phyloP scores from a whole-genome alignment of 192 early-diverging fungal species.

The Rhizoclosmatium globosum region DNA sequence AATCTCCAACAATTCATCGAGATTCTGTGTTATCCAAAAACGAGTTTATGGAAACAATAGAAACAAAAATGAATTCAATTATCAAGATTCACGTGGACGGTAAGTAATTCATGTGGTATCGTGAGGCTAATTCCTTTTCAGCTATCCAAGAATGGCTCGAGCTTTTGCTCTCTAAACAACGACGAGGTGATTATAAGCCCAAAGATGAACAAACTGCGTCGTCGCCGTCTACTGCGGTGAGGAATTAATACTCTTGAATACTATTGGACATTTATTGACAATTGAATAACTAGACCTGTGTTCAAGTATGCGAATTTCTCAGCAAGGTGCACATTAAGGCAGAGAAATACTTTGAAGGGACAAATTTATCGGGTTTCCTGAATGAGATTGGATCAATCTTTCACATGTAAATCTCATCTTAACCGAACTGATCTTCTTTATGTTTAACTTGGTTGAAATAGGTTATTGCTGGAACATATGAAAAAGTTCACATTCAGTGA shows the following conservation, averaged over 20 bases:
- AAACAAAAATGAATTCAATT: constrained; percentile 81
- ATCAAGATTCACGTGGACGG: constrained; percentile 77
- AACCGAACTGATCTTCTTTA: not conserved
- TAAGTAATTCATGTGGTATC: constrained; percentile 21
- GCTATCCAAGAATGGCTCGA: constrained; percentile 78
- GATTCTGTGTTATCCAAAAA: constrained; percentile 90
- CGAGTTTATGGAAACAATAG: constrained; percentile 82
- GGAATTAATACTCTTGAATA: not conserved
- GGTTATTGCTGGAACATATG: constrained; percentile 90
- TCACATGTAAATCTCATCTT: constrained; percentile 66
- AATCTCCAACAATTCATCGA: constrained; percentile 80
- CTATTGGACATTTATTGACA: not conserved
- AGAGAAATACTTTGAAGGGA: constrained; percentile 69
- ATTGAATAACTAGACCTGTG: constrained; percentile 70
- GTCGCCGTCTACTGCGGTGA: constrained; percentile 41
- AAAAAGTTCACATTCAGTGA: constrained; percentile 88
- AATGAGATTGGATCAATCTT: constrained; percentile 82
- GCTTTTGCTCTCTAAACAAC: constrained; percentile 77
- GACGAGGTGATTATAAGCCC: constrained; percentile 89
- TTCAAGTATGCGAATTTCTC: constrained; percentile 80
- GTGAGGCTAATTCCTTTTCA: constrained; percentile 15
- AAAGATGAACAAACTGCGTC: constrained; percentile 82
- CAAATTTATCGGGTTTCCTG: constrained; percentile 81
- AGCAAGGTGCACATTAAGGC: constrained; percentile 67
- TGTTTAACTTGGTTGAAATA: constrained; percentile 40